Percentiles rank a stretch among this genome's conserved stretches.
Evolutionary conservation across 495 filamentous ascomycete genomes (phyloP).

Genomic region (Immersiella caudata): DNA sequence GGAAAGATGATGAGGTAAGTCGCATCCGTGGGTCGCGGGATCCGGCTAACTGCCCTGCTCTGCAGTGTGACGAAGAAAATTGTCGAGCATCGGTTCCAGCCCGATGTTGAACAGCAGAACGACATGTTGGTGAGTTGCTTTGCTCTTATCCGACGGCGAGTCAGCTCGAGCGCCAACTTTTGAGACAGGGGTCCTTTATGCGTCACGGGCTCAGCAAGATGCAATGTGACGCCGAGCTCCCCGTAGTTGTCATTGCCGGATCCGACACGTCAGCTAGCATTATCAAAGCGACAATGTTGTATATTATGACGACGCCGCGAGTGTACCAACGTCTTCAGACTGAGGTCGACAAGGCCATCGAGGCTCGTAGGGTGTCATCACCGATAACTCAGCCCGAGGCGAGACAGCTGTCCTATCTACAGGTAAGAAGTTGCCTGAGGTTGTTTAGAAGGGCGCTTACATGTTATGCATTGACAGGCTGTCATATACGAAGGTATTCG

Average conservation of each 20-base stretch:
- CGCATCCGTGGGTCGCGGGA: neutral
- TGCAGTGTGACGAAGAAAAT: neutral
- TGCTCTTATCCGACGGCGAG: neutral
- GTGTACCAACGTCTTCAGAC: conserved; percentile 57
- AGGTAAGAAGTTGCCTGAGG: neutral
- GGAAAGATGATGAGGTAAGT: neutral
- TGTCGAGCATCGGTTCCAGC: neutral
- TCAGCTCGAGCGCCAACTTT: neutral
- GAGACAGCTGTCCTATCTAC: conserved; percentile 45
- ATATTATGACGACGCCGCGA: conserved; percentile 48
- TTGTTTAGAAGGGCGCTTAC: neutral
- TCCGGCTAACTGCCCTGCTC: neutral
- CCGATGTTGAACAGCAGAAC: neutral
- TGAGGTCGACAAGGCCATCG: conserved; percentile 54
- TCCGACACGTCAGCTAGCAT: conserved; percentile 65
- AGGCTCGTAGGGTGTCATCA: neutral
- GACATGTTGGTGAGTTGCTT: neutral
- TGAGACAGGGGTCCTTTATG: neutral
- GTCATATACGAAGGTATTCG: conserved; percentile 56
- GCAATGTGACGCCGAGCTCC: neutral
- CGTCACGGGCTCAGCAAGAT: neutral
- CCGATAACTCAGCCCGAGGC: conserved; percentile 40
- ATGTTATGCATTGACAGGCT: conserved; percentile 29
- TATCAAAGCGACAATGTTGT: conserved; percentile 55
- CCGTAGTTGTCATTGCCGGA: neutral